Conservation (phyloP, 23 red algal species). For the Gracilaria domingensis region DNA sequence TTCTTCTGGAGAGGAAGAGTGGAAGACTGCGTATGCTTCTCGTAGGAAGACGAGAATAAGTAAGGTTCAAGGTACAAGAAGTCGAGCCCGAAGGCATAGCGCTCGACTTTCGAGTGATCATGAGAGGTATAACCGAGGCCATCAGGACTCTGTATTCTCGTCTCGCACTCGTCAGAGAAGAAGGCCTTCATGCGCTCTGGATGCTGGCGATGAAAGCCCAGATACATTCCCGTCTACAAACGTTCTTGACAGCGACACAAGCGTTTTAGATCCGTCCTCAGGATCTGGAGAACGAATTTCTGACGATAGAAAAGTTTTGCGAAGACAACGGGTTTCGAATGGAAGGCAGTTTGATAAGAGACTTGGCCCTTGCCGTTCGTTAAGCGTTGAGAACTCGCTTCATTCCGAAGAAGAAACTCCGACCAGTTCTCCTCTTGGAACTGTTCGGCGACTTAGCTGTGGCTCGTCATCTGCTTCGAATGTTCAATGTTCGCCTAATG, state of each 20-base stretch:
- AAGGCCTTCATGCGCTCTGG: not conserved
- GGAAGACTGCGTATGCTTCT: conserved; percentile 2
- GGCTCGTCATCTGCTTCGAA: not conserved
- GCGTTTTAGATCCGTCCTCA: not conserved
- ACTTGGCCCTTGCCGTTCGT: too few species aligned
- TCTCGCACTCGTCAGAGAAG: not conserved
- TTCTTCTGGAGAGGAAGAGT: not conserved
- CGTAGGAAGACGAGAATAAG: not conserved
- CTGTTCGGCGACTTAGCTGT: not conserved
- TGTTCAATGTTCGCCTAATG: not conserved
- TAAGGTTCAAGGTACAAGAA: not conserved
- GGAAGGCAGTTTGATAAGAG: not conserved
- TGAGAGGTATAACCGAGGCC: not conserved
- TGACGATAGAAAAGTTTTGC: not conserved
- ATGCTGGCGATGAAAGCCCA: not conserved
- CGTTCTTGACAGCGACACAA: not conserved
- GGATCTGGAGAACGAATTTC: not conserved
- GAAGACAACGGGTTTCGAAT: not conserved
- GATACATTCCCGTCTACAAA: not conserved
- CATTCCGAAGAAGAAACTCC: not conserved
- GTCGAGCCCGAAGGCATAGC: not conserved
- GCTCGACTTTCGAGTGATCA: not conserved
- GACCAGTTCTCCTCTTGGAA: not conserved
- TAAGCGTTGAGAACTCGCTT: conserved; percentile 4
- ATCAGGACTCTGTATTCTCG: not conserved